These are phyloP conservation scores for Cutaneotrichosporon mucoides DNA, from an alignment of 1,284 basidiomycete species.

Conservation along the genomic window DNA sequence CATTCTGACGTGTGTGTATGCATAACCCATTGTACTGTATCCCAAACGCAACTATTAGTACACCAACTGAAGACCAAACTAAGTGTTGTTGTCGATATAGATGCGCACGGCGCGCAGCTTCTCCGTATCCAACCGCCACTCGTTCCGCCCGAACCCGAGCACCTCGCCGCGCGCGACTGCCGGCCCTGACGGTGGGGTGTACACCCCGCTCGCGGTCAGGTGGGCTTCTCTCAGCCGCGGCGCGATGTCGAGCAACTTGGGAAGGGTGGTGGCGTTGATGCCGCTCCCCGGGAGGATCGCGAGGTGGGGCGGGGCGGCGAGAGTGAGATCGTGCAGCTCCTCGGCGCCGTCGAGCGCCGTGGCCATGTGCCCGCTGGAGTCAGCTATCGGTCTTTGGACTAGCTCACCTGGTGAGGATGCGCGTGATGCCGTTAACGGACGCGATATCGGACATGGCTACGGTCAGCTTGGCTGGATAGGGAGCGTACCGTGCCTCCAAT, in stretches of 20 bases:
- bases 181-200: background rate
- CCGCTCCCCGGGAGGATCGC: constrained; percentile 49
- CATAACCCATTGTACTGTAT: background rate
- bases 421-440: constrained; percentile 60
- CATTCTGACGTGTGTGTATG: constrained; percentile 18
- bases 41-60: too few species aligned
- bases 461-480: too few species aligned
- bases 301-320: constrained; percentile 51
- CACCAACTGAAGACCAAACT: too few species aligned
- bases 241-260: constrained; percentile 53
- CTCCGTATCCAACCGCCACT: constrained; percentile 13
- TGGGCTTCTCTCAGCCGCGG: constrained; percentile 43
- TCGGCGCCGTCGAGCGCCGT: constrained; percentile 18
- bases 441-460: constrained; percentile 54
- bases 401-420: constrained; percentile 66
- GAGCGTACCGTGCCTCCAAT: constrained; percentile 52
- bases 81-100: background rate
- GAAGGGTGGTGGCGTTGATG: constrained; percentile 17
- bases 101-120: constrained; percentile 10
- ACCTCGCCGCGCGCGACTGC: constrained; percentile 8
- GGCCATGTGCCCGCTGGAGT: constrained; percentile 23
- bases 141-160: constrained; percentile 16
- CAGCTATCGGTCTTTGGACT: background rate
- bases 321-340: constrained; percentile 58
- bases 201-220: constrained; percentile 18